Evolutionary conservation across 345 rosid species (phyloP).

Genomic region (Bruguiera gymnorhiza): DNA sequence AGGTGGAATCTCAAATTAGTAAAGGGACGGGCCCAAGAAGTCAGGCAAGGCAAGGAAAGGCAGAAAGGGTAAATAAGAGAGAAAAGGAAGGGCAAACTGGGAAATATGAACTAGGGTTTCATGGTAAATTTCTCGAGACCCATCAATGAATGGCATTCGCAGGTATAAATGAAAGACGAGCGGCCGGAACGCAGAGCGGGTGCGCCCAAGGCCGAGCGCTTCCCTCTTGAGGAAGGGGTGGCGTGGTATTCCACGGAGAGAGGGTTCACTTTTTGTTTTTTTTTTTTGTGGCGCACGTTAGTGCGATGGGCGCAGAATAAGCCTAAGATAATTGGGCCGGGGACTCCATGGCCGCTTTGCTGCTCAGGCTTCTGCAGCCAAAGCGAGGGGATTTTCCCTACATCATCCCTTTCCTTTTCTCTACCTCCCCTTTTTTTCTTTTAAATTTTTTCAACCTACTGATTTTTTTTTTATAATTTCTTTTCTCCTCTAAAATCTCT

Average conservation of each 20-base stretch:
- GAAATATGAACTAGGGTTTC: neutral
- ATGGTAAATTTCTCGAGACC: neutral
- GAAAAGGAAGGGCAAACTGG: neutral
- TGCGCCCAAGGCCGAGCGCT: slow-evolving; percentile 58
- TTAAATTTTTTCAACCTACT: neutral
- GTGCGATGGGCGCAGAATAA: slow-evolving; percentile 51
- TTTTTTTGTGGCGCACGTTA: slow-evolving; percentile 41
- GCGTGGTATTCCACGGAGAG: slow-evolving; percentile 61
- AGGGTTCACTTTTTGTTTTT: slow-evolving; percentile 13
- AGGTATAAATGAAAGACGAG: neutral
- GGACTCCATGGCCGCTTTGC: slow-evolving; percentile 45
- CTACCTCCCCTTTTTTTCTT: neutral
- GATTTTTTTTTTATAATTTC: neutral
- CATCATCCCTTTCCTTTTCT: slow-evolving; percentile 12
- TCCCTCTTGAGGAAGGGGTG: slow-evolving; percentile 37
- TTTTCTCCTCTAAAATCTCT: neutral
- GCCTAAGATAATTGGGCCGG: neutral
- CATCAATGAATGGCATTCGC: neutral
- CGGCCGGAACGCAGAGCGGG: neutral
- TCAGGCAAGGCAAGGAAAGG: neutral
- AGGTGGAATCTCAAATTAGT: too few relatives aligned
- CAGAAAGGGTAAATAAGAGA: neutral
- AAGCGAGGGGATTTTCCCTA: slow-evolving; percentile 42
- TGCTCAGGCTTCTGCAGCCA: slow-evolving; percentile 38
- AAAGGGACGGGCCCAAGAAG: too few relatives aligned